Conservation (phyloP, 352 stramenopile species). For the Pythium monospermum region DNA sequence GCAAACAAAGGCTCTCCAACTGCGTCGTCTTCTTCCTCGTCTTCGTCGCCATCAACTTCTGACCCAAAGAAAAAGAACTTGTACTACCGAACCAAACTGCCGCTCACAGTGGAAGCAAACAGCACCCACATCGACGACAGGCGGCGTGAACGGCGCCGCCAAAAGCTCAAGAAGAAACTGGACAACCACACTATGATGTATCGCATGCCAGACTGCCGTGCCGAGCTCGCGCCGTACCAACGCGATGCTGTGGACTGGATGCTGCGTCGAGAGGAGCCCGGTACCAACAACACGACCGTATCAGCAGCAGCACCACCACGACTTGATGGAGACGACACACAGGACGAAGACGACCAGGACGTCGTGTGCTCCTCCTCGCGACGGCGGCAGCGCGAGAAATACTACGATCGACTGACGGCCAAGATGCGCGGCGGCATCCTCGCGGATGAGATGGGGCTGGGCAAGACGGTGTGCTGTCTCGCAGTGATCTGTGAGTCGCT, state of each 20-base stretch:
- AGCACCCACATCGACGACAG: slow-evolving; percentile 46
- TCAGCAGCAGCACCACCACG: too few relatives aligned
- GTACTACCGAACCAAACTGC: slow-evolving; percentile 55
- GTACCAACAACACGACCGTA: too few relatives aligned
- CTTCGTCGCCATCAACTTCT: slow-evolving; percentile 1
- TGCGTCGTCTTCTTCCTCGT: slow-evolving; percentile 14
- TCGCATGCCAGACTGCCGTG: slow-evolving; percentile 39
- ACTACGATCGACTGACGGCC: slow-evolving; percentile 19
- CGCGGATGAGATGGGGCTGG: slow-evolving; percentile 86
- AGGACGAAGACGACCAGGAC: slow-evolving; percentile 17
- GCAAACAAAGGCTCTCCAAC: slow-evolving; percentile 13
- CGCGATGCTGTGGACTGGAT: slow-evolving; percentile 88
- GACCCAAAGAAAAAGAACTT: slow-evolving; percentile 6
- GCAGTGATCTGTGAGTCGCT: slow-evolving; percentile 70
- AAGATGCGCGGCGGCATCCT: slow-evolving; percentile 70
- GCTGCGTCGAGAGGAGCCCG: slow-evolving; percentile 40
- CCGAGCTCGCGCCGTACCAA: slow-evolving; percentile 81
- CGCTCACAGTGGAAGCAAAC: slow-evolving; percentile 51
- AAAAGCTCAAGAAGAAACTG: slow-evolving; percentile 26
- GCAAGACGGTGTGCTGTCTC: slow-evolving; percentile 89
- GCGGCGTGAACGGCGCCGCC: slow-evolving; percentile 32
- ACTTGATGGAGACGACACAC: slow-evolving; percentile 15
- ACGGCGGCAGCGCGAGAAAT: slow-evolving; percentile 26
- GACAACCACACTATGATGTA: neutral
- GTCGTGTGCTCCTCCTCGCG: slow-evolving; percentile 9